Percentiles rank a stretch among this genome's conserved stretches.
Evolutionary conservation across 768 basidiomycete genomes (phyloP).

Genomic region (Mrakia frigida): DNA sequence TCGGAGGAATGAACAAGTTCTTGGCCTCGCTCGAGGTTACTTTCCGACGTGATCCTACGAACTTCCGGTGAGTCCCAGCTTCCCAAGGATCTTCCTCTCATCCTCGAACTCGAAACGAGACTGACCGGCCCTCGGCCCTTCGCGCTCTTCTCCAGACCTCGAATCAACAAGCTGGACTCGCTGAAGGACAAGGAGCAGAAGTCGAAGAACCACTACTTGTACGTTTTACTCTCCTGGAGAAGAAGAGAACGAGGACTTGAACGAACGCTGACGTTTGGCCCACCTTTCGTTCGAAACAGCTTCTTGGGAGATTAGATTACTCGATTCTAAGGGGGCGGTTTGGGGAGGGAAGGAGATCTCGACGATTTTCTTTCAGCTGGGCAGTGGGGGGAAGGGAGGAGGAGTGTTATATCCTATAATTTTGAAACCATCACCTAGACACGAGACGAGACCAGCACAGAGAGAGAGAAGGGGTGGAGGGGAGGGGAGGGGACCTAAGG

Average conservation of each 20-base stretch:
- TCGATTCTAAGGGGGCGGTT: background rate
- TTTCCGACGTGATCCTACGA: constrained; percentile 95
- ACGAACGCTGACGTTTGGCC: background rate
- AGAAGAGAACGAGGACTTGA: too few relatives aligned
- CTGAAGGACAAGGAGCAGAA: constrained; percentile 49
- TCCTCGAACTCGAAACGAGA: background rate
- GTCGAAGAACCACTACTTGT: constrained; percentile 32
- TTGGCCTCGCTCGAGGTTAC: constrained; percentile 92
- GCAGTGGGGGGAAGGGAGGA: background rate
- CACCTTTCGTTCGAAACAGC: background rate
- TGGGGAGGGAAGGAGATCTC: background rate
- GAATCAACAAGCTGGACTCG: constrained; percentile 50
- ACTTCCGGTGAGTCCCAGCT: constrained; percentile 47
- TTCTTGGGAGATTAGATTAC: constrained; percentile 18
- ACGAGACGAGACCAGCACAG: too few relatives aligned
- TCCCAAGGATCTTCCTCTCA: background rate
- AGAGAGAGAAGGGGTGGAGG: too few relatives aligned
- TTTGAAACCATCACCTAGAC: too few relatives aligned
- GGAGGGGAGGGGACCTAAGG: too few relatives aligned
- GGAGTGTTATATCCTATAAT: too few relatives aligned
- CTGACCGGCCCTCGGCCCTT: background rate
- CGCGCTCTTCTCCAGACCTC: constrained; percentile 39
- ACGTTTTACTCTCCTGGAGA: background rate
- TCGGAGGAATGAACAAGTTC: constrained; percentile 98
- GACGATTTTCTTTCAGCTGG: too few relatives aligned